These are phyloP conservation scores for Phaeomoniella chlamydospora DNA, from an alignment of 2,329 filamentous ascomycete species.

Conservation along the genomic window DNA sequence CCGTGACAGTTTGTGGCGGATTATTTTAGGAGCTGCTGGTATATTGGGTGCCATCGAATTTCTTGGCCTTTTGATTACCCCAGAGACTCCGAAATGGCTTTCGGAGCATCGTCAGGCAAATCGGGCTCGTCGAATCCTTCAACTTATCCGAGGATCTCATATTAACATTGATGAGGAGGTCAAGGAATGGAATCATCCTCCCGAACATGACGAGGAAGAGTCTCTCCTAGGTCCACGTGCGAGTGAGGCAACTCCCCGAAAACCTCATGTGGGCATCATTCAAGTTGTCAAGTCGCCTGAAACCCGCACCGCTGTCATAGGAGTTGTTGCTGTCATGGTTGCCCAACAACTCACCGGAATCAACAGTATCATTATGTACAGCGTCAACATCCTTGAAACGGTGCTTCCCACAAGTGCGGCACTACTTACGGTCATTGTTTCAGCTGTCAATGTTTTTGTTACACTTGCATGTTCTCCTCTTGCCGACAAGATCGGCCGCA, in stretches of 20 bases:
- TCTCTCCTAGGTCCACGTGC: slow-evolving; percentile 43
- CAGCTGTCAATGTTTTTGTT: slow-evolving; percentile 69
- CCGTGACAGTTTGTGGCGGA: slow-evolving; percentile 63
- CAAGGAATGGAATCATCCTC: slow-evolving; percentile 37
- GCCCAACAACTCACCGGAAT: slow-evolving; percentile 87
- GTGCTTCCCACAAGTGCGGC: slow-evolving; percentile 71
- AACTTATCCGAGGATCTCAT: slow-evolving; percentile 57
- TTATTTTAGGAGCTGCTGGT: slow-evolving; percentile 63
- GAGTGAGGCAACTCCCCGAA: slow-evolving; percentile 52
- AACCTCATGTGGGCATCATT: slow-evolving; percentile 52
- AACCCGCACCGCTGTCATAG: slow-evolving; percentile 61
- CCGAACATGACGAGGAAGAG: slow-evolving; percentile 48
- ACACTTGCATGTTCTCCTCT: slow-evolving; percentile 72
- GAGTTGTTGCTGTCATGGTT: slow-evolving; percentile 81
- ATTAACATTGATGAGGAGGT: slow-evolving; percentile 62
- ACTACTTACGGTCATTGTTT: slow-evolving; percentile 75
- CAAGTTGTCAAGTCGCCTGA: slow-evolving; percentile 50
- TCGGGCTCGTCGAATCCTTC: slow-evolving; percentile 52
- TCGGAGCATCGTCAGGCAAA: slow-evolving; percentile 48
- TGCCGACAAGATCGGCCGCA: slow-evolving; percentile 76
- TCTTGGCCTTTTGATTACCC: slow-evolving; percentile 57
- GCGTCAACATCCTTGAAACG: slow-evolving; percentile 70
- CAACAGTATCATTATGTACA: slow-evolving; percentile 98
- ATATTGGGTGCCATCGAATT: slow-evolving; percentile 53
- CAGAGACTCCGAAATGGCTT: slow-evolving; percentile 81